Conservation (phyloP, 441 rosid genomes). For the Gossypium lobatum region DNA sequence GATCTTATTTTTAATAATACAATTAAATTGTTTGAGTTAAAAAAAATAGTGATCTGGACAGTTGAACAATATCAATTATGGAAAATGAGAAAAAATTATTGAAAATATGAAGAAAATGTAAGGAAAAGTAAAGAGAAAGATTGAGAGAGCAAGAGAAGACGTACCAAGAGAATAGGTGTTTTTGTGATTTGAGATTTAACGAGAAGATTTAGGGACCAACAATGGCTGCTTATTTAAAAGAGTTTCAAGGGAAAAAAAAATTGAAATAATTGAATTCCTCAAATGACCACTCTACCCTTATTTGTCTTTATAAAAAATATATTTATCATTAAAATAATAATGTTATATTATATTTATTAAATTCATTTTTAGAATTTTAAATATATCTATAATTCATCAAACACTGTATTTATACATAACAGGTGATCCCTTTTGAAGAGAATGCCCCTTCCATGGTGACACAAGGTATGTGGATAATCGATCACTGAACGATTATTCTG, state of each 20-base stretch:
- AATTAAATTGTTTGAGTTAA: background rate
- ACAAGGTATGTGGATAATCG: too few relatives aligned
- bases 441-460: too few relatives aligned
- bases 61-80: background rate
- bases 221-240: background rate
- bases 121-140: background rate
- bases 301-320: background rate
- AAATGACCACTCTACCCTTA: conserved; percentile 4
- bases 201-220: background rate
- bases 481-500: too few relatives aligned
- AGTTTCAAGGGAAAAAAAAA: background rate
- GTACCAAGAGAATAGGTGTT: background rate
- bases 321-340: background rate
- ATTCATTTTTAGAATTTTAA: background rate
- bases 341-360: background rate
- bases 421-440: too few relatives aligned
- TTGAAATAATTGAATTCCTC: background rate
- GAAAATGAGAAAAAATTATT: background rate
- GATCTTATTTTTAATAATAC: background rate
- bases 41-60: background rate
- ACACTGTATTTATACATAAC: too few relatives aligned
- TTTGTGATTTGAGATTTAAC: background rate
- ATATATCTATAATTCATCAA: too few relatives aligned
- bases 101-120: background rate
- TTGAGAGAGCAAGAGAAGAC: background rate